A percentile compares a stretch with the other conserved stretches of the same genome.
These are phyloP conservation scores for Yamadazyma diddensiae DNA, from an alignment of 1,139 yeast genomes.

Conservation along the genomic window DNA sequence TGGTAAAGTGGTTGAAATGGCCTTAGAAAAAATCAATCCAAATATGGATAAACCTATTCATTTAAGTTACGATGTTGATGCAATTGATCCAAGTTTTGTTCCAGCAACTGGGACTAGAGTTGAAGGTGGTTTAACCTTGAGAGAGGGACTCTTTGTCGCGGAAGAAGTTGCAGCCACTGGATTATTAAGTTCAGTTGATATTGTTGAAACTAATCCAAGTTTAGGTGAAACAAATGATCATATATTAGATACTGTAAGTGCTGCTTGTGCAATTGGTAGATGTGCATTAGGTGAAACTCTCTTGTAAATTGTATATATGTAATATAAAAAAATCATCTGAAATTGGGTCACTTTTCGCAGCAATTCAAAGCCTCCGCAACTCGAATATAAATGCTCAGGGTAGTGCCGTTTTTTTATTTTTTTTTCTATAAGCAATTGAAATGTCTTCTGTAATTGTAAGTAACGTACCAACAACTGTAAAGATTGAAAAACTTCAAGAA, in stretches of 20 bases:
- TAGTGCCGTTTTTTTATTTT: background rate
- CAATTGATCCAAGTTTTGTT: constrained; percentile 89
- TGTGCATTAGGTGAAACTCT: constrained; percentile 94
- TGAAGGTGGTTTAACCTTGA: constrained; percentile 88
- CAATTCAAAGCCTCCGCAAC: constrained; percentile 5
- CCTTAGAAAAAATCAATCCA: constrained; percentile 76
- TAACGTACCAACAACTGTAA: constrained; percentile 47
- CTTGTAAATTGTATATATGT: constrained; percentile 33
- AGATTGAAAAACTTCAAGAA: constrained; percentile 56
- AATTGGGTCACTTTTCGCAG: constrained; percentile 5
- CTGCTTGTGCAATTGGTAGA: constrained; percentile 88
- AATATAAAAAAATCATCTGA: background rate
- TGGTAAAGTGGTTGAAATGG: constrained; percentile 89
- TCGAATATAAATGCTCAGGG: background rate
- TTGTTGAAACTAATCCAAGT: constrained; percentile 91
- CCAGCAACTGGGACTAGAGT: constrained; percentile 99
- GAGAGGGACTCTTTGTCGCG: constrained; percentile 91
- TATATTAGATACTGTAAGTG: constrained; percentile 78
- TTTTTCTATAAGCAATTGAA: constrained; percentile 1
- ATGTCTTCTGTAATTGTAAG: constrained; percentile 13
- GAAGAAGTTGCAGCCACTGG: constrained; percentile 93
- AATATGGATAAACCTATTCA: constrained; percentile 75
- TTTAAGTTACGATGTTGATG: constrained; percentile 93
- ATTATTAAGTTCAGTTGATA: constrained; percentile 78
- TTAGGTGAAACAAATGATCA: constrained; percentile 79